Evolutionary conservation across 2,329 filamentous ascomycete species (phyloP).

Genomic region (Nemania serpens): DNA sequence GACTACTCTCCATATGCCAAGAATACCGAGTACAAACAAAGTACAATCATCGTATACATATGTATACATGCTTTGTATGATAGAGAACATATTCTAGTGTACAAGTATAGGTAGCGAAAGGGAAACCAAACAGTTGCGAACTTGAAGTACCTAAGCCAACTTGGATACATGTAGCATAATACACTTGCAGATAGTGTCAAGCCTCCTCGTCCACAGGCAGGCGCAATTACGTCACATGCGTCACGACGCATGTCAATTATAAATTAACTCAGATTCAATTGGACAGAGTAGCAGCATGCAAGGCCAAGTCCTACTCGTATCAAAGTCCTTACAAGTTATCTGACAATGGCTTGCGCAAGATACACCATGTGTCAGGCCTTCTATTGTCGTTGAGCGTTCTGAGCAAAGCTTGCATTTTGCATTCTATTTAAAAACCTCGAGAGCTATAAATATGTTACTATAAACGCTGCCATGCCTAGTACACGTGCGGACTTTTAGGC

Average conservation of each 20-base stretch:
- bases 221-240: constrained; percentile 9
- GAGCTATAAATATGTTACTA: neutral
- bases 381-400: neutral
- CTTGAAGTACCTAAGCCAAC: too few relatives aligned
- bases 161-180: neutral
- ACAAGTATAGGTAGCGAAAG: too few relatives aligned
- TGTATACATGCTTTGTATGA: too few relatives aligned
- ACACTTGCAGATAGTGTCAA: neutral
- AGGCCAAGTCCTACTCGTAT: neutral
- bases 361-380: too few relatives aligned
- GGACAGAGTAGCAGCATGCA: constrained; percentile 8
- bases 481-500: neutral
- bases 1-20: neutral
- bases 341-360: neutral
- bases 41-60: too few relatives aligned
- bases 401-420: neutral
- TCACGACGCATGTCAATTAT: constrained; percentile 8
- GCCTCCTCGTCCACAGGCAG: neutral
- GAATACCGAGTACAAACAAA: neutral
- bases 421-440: neutral
- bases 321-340: too few relatives aligned
- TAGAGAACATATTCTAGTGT: too few relatives aligned
- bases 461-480: neutral
- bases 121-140: too few relatives aligned
- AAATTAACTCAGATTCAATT: constrained; percentile 13